Evolutionary conservation across 768 basidiomycete species (phyloP).

Genomic region (Auriscalpium vulgare): DNA sequence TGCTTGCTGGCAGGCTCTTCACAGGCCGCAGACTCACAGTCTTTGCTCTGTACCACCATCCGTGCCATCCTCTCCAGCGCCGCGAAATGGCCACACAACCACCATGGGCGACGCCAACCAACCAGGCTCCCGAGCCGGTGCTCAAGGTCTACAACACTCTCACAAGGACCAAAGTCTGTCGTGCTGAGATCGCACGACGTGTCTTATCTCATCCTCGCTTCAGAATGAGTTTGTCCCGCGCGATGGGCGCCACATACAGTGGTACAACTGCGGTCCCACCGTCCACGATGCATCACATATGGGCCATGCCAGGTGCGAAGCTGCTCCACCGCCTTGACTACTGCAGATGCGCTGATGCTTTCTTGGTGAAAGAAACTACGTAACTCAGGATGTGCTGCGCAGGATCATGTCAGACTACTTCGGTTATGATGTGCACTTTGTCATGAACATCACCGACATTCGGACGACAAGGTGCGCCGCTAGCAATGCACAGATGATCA

Average conservation of each 20-base stretch:
- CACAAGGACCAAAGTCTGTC: slow-evolving; percentile 74
- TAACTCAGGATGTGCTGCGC: slow-evolving; percentile 87
- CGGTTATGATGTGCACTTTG: slow-evolving; percentile 95
- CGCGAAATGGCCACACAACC: slow-evolving; percentile 50
- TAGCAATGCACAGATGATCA: background rate
- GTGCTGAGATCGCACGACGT: background rate
- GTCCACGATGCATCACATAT: slow-evolving; percentile 98
- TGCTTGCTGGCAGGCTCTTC: background rate
- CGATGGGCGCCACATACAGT: slow-evolving; percentile 73
- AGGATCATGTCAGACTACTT: slow-evolving; percentile 93
- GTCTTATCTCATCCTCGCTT: background rate
- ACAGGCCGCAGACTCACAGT: background rate
- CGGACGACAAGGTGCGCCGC: slow-evolving; percentile 84
- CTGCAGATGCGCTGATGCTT: background rate
- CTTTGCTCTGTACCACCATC: background rate
- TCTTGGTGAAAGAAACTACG: slow-evolving; percentile 68
- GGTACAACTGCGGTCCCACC: slow-evolving; percentile 99
- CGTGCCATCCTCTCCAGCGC: background rate
- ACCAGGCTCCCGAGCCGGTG: slow-evolving; percentile 47
- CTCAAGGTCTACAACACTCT: slow-evolving; percentile 90
- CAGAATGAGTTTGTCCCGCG: slow-evolving; percentile 74
- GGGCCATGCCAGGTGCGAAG: slow-evolving; percentile 92
- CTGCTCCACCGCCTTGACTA: background rate
- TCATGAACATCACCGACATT: slow-evolving; percentile 99
- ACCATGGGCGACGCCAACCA: slow-evolving; percentile 40